Percentiles rank a stretch among this genome's conserved stretches.
phyloP scores from a whole-genome alignment of 1,284 basidiomycete species.

The Cutaneotrichosporon cavernicola region DNA sequence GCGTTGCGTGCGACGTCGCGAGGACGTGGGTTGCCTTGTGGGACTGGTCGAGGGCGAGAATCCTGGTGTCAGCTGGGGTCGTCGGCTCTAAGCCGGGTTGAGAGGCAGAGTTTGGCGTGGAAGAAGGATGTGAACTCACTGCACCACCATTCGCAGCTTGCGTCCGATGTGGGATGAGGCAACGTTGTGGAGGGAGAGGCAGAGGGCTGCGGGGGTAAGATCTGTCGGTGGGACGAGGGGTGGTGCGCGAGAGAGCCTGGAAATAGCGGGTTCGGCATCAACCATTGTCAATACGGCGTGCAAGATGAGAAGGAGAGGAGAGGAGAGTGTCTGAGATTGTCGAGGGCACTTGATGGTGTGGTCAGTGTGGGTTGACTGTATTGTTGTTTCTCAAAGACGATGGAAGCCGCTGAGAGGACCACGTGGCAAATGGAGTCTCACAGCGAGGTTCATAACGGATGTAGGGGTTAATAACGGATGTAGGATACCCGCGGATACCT shows the following conservation, averaged over 20 bases:
- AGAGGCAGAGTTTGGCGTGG: not conserved
- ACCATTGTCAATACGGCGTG: not conserved
- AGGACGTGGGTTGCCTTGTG: conserved; percentile 5
- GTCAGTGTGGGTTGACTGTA: too few species aligned
- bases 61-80: not conserved
- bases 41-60: conserved; percentile 7
- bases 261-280: not conserved
- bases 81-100: not conserved
- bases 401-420: too few species aligned
- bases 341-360: not conserved
- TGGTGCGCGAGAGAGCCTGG: not conserved
- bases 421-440: too few species aligned
- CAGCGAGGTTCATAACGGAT: too few species aligned
- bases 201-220: conserved; percentile 8
- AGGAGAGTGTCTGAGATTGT: not conserved
- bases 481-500: too few species aligned
- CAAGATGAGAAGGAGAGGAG: not conserved
- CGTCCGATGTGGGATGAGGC: not conserved
- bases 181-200: not conserved
- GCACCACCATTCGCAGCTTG: conserved; percentile 10
- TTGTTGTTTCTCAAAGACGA: too few species aligned
- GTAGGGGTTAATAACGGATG: too few species aligned
- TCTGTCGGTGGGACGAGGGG: conserved; percentile 5
- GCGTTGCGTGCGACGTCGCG: not conserved
- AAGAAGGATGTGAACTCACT: not conserved